Percentiles rank a stretch among this genome's conserved stretches.
Conservation (phyloP, 352 stramenopile species). For the Phytophthora chlamydospora region DNA sequence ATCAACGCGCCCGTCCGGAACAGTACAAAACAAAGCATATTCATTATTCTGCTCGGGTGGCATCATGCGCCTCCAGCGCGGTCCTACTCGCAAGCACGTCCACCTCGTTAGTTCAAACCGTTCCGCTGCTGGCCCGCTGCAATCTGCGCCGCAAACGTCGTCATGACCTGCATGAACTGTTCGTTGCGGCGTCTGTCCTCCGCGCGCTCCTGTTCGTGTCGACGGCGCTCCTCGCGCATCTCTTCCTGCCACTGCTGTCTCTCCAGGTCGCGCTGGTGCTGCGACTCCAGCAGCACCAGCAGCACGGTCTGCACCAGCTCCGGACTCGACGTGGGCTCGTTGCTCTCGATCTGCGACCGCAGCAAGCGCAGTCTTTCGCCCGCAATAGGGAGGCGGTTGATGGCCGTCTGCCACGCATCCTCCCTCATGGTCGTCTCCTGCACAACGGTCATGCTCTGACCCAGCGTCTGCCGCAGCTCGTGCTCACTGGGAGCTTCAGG, state of each 20-base stretch:
- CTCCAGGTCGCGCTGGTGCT: slow-evolving; percentile 41
- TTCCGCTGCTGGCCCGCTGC: slow-evolving; percentile 30
- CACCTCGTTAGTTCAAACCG: slow-evolving; percentile 24
- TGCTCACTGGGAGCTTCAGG: slow-evolving; percentile 25
- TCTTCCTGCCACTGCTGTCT: slow-evolving; percentile 37
- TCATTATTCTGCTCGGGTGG: slow-evolving; percentile 9
- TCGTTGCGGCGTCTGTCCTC: slow-evolving; percentile 41
- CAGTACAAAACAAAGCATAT: slow-evolving; percentile 32
- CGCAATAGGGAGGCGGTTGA: slow-evolving; percentile 31
- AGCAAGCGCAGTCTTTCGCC: slow-evolving; percentile 28
- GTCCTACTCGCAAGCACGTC: too few species aligned
- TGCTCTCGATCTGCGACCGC: slow-evolving; percentile 28
- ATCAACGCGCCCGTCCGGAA: not conserved
- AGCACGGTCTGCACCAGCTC: slow-evolving; percentile 41
- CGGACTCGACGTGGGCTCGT: slow-evolving; percentile 24
- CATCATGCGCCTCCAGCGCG: too few species aligned
- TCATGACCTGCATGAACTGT: slow-evolving; percentile 45
- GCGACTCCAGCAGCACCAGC: slow-evolving; percentile 36
- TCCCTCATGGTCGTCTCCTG: slow-evolving; percentile 19
- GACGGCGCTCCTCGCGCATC: slow-evolving; percentile 31
- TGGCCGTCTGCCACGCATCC: slow-evolving; percentile 36
- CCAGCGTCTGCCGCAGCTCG: slow-evolving; percentile 31
- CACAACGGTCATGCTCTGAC: slow-evolving; percentile 19
- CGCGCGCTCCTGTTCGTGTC: slow-evolving; percentile 33
- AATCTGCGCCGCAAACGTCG: slow-evolving; percentile 35